Evolutionary conservation across 306 rosid species (phyloP).

Genomic region (Prunus davidiana): DNA sequence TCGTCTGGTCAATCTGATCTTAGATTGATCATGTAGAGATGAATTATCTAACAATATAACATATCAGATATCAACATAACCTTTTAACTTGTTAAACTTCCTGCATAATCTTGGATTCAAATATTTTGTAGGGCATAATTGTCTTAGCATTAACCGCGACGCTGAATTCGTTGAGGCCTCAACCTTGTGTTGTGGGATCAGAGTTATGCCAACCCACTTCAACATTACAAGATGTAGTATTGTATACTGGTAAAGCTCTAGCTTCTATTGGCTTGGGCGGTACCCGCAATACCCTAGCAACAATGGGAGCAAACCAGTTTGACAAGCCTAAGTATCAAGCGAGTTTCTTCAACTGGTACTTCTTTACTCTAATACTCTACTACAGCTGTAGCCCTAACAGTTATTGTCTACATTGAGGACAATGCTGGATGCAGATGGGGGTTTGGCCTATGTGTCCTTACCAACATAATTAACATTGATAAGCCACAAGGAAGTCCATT

Average conservation of each 20-base stretch:
- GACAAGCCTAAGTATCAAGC: constrained; percentile 26
- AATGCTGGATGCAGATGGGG: constrained; percentile 40
- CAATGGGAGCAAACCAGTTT: constrained; percentile 52
- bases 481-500: constrained; percentile 35
- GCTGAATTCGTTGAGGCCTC: constrained; percentile 30
- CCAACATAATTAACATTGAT: constrained; percentile 9
- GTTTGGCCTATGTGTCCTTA: constrained; percentile 28
- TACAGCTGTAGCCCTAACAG: constrained; percentile 17
- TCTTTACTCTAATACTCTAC: constrained; percentile 17
- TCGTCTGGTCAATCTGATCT: too few species aligned
- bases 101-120: too few species aligned
- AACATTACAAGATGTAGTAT: constrained; percentile 15
- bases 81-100: too few species aligned
- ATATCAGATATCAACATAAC: too few species aligned
- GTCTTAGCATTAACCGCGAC: constrained; percentile 29
- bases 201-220: constrained; percentile 30
- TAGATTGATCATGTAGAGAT: too few species aligned
- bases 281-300: constrained; percentile 39
- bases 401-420: constrained; percentile 38
- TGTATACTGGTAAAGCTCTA: constrained; percentile 29
- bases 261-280: constrained; percentile 45
- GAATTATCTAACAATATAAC: too few species aligned
- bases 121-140: constrained; percentile 32
- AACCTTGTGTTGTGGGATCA: constrained; percentile 25
- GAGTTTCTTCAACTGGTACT: constrained; percentile 49